A percentile compares a stretch with the other conserved stretches of the same genome.
Conservation (phyloP, 352 stramenopile species). For the Saprolegnia diclina region DNA sequence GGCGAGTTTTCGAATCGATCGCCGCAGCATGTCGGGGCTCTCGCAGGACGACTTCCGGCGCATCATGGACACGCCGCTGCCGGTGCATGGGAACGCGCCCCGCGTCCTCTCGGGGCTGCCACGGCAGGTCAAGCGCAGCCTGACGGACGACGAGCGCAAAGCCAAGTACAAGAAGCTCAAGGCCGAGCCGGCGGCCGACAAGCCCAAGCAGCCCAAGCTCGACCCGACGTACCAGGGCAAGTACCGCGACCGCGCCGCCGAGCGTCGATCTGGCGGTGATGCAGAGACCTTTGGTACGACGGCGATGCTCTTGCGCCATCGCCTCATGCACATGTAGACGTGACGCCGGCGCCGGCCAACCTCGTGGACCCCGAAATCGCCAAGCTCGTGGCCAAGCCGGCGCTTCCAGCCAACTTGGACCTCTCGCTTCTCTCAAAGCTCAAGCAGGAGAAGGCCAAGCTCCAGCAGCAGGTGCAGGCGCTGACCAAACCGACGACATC, state of each 20-base stretch:
- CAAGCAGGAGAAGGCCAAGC: constrained; percentile 66
- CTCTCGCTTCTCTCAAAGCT: constrained; percentile 80
- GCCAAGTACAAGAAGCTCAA: constrained; percentile 40
- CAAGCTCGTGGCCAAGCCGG: constrained; percentile 56
- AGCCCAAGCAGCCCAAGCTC: neutral
- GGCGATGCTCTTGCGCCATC: neutral
- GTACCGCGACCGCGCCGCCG: constrained; percentile 65
- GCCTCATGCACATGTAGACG: neutral
- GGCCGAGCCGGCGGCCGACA: constrained; percentile 16
- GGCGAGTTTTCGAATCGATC: neutral
- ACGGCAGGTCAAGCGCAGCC: constrained; percentile 36
- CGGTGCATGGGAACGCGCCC: constrained; percentile 35
- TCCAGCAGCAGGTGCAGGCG: constrained; percentile 31
- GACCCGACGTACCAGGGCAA: constrained; percentile 13
- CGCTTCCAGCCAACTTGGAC: constrained; percentile 57
- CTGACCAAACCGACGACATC: neutral
- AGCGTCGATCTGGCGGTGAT: constrained; percentile 35
- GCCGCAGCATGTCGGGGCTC: constrained; percentile 2
- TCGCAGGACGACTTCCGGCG: constrained; percentile 67
- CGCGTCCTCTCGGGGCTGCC: neutral
- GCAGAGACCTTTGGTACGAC: neutral
- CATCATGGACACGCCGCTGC: constrained; percentile 37
- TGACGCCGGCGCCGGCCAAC: neutral
- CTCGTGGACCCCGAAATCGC: constrained; percentile 65
- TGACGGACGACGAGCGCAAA: constrained; percentile 45